Base-by-base conservation (phyloP, 208 protist species). In the Leishmania major region DNA sequence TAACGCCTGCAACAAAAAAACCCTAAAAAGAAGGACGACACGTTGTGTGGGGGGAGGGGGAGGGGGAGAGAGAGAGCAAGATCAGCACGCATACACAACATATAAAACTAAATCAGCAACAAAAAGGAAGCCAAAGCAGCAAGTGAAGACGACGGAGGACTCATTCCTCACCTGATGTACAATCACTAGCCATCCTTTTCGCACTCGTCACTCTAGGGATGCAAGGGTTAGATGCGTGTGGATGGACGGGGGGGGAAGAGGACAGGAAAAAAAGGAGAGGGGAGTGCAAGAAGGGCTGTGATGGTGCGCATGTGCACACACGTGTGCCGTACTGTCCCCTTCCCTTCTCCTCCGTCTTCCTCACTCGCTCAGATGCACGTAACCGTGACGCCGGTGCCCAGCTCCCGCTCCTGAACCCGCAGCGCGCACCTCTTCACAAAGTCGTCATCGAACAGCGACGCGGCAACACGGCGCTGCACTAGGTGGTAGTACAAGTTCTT, bases 361-460 rank as follows among this genome's bases (percentile, higher is more conserved):
- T 72, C 35, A 47, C 28, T 49, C n/a, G 8, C 69, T 77, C 45
- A 88, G 28, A 80, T 71, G 72, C 83, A 91, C 25, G 79, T 86
- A 59, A 88, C 79, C 6, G 83, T 88, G 49, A 84, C 53, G 6
- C 82, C 84, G 4, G 83, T 88, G 35, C 87, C 85, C 22, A 89
- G 43, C 43, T 87, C 84, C 17, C 81, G 82, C 77, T 90, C 78
- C 76, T 91, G 78, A 45, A 85, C 88, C 40, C 80, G 74, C 75
- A 79, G 22, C 25, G 83, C 84, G 60, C 92, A 97, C 69, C 78
- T 60, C 80, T 86, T 89, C 67, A 97, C 89, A 82, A 97, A 94
- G 15, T 92, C 89, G 45, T 97, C 92, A 57, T 90, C 81, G 75
- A 97, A 95, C 10, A 97, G 62, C 2, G 87, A 84, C 25, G 90